Base-by-base conservation (phyloP, 768 basidiomycete species). In the Suillus paluster region DNA sequence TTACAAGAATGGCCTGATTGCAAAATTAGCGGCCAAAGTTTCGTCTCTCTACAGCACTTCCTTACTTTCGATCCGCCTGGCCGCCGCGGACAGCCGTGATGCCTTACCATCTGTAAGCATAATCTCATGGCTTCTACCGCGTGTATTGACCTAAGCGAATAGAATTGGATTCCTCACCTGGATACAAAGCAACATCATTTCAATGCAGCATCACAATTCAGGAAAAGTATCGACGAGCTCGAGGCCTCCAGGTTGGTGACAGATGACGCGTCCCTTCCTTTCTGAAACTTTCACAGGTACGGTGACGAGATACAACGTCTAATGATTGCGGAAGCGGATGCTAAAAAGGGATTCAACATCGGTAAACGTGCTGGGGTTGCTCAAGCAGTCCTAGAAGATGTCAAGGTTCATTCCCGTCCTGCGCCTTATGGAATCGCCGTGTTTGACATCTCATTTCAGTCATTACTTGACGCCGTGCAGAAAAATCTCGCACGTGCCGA, bases 201-300 rank as follows among this genome's bases (percentile, higher is more conserved):
- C 70, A 81, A 83, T 49, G 94, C 95, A 4, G 97, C 94, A 5
- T 86, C 97, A 5, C 92, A 94, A 69, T 94, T 90, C 69, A 83
- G 97, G 49, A 90, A 95, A 75, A 91, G 92, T 71, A 81, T 93
- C 58, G 96, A 97, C 49, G 96, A 98, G 68, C 83, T 92, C 23
- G 94, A 89, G 72, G 83, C 83, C 36, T 88, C 84, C 79, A 84
- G 84, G 90, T 91, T 62, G 63, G 81, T 67, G 48, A 39, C 39
- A 11, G 8, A 14, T 44, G 34, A 25, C 27, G n/a, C 14, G n/a
- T 45, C 23, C 38, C 6, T 25, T 44, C 30, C 8, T 23, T 9
- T 10, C 44, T 56, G 23, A 54, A 53, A 54, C 23, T 38, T n/a
- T 57, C 58, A 11, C 66, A 95, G 95, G 67, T 99, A 97, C 70